Base-by-base conservation (phyloP, 352 stramenopile genomes). In the Phytophthora palmivora region DNA sequence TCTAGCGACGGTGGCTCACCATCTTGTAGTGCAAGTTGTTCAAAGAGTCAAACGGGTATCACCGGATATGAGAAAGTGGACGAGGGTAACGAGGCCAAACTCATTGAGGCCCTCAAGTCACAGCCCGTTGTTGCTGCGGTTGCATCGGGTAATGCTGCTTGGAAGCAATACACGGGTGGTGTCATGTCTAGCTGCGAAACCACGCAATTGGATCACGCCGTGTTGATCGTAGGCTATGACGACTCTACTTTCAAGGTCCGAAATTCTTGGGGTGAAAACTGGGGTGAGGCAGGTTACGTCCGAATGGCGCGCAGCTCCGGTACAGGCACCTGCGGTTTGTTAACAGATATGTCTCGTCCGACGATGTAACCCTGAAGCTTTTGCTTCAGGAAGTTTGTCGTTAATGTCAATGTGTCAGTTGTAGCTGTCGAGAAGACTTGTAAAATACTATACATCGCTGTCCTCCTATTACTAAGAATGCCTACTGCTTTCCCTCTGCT, bases 141-240 rank as follows among this genome's bases (percentile, higher is more conserved):
- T 38, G 81, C 97, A 38, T 96, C 94, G 3, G 85, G 94, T 62
- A 93, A 98, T 69, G 81, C 82, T 48, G 88, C 82, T 8, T 99
- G 98, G 79, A 97, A 99, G 80, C 97, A 99, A 54, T 99, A 99
- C 90, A 84, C 71, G 6, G 71, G 76, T 30, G 97, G 97, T 18
- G 90, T 99, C 22, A 65, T 98, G 28, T 76, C 67, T 39, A 69
- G 46, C 11, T 89, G 76, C 30, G 82, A 82, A 46, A 96, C 91
- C 43, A 76, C 84, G 8, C 75, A 92, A 19, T 84, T 99, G 56
- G 96, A 99, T 74, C 97, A 99, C 72, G 98, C 95, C 18, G 95
- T 99, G 14, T 79, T 99, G 33, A 88, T 93, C 4, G 93, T 99
- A 22, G 97, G 97, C 18, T 99, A 98, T 76, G 88, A 90, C 51